Conservation (phyloP, 169 alveolate species). For the Perkinsus marinus region DNA sequence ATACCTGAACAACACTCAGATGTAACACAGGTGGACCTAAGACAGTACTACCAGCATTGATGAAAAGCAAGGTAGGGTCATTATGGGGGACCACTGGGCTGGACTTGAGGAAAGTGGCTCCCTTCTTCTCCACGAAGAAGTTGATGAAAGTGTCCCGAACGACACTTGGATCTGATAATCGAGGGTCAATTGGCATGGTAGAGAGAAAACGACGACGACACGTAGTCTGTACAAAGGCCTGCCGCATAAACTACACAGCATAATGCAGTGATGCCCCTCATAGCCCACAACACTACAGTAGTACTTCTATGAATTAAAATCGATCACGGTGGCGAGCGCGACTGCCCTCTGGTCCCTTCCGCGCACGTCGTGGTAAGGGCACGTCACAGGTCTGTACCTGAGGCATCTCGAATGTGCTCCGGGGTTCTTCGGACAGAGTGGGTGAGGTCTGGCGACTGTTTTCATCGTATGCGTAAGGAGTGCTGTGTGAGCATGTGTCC, state of each 20-base stretch:
- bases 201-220: background rate
- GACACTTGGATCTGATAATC: slow-evolving; percentile 14
- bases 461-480: background rate
- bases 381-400: background rate
- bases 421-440: background rate
- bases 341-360: background rate
- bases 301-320: background rate
- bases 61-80: slow-evolving; percentile 77
- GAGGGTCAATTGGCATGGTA: background rate
- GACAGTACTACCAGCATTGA: slow-evolving; percentile 62
- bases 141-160: slow-evolving; percentile 48
- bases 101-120: slow-evolving; percentile 47
- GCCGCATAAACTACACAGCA: background rate
- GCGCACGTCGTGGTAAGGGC: background rate
- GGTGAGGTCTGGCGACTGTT: background rate
- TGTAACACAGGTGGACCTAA: background rate
- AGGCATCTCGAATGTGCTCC: background rate
- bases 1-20: slow-evolving; percentile 41
- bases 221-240: background rate
- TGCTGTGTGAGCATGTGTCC: background rate
- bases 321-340: background rate
- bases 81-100: slow-evolving; percentile 71
- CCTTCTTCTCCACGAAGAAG: slow-evolving; percentile 41
- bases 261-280: background rate
- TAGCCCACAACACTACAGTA: background rate